These are phyloP conservation scores for Mrakia blollopis DNA, from an alignment of 768 basidiomycete genomes.

Conservation along the genomic window DNA sequence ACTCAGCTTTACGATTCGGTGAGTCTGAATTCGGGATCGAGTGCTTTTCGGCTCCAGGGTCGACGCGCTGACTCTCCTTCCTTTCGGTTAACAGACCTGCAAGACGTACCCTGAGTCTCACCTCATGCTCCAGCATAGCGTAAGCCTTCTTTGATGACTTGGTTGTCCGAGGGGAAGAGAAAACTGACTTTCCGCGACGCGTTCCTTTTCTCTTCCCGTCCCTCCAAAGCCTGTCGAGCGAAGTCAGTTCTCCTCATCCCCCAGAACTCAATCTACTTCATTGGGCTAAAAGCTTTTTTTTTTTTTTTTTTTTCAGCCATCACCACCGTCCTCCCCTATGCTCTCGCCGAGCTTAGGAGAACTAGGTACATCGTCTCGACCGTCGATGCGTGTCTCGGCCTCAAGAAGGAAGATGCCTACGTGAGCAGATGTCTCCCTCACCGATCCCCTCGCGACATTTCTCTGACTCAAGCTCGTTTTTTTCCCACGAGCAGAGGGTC, in stretches of 20 bases:
- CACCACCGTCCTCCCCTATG: neutral
- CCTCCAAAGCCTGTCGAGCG: no score
- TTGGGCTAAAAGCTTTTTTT: no score
- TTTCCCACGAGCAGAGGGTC: neutral
- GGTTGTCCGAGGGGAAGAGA: no score
- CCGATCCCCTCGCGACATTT: neutral
- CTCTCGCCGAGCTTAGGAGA: neutral
- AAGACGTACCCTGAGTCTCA: no score
- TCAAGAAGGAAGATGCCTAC: neutral
- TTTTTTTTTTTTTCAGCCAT: neutral
- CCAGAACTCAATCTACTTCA: no score
- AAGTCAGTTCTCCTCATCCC: neutral
- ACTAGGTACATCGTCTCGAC: neutral
- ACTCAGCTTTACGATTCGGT: neutral
- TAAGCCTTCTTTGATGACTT: no score
- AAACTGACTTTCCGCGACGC: no score
- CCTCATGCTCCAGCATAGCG: no score
- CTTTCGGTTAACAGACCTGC: no score
- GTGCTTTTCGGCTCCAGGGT: neutral
- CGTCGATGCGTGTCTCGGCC: neutral
- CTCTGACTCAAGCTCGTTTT: neutral
- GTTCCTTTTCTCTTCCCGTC: no score
- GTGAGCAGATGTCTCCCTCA: neutral
- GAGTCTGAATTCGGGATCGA: no score
- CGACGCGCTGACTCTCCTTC: no score